A percentile compares a stretch with the other conserved stretches of the same genome.
Conservation (phyloP, 2,329 filamentous ascomycete species). For the Colletotrichum cordylinicola region DNA sequence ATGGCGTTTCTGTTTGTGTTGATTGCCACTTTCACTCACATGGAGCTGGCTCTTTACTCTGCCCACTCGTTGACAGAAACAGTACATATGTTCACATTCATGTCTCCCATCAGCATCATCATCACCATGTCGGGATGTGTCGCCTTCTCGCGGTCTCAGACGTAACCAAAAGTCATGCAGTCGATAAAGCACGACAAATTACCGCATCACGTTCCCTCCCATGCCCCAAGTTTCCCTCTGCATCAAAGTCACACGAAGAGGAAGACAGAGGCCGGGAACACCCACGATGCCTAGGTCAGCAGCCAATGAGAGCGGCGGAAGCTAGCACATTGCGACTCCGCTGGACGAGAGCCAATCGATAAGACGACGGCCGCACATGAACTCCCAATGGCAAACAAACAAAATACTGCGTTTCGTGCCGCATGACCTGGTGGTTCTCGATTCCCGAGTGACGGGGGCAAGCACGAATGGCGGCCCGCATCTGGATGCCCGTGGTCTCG, state of each 20-base stretch:
- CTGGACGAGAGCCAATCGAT: conserved; percentile 12
- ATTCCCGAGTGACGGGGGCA: not conserved
- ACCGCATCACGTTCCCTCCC: not conserved
- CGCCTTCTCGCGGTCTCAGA: not conserved
- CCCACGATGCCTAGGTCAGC: not conserved
- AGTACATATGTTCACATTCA: not conserved
- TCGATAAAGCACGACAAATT: not conserved
- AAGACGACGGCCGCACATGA: not conserved
- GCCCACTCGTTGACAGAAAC: not conserved
- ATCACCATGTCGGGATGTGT: not conserved
- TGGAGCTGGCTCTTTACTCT: not conserved
- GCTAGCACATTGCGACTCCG: conserved; percentile 19
- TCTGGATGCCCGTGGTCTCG: conserved; percentile 16
- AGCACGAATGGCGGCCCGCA: not conserved
- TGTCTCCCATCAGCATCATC: not conserved
- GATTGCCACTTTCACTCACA: not conserved
- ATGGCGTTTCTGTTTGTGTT: not conserved
- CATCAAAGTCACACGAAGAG: not conserved
- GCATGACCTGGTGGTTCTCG: not conserved
- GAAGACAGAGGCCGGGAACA: not conserved
- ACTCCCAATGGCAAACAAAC: not conserved
- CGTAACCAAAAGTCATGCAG: not conserved
- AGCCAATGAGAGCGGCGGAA: conserved; percentile 20
- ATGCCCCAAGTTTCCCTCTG: not conserved
- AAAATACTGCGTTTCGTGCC: not conserved